Evolutionary conservation across 2,329 filamentous ascomycete species (phyloP), one percentile per base, ranked within the genome.

Genomic region (Phaeomoniella chlamydospora): DNA sequence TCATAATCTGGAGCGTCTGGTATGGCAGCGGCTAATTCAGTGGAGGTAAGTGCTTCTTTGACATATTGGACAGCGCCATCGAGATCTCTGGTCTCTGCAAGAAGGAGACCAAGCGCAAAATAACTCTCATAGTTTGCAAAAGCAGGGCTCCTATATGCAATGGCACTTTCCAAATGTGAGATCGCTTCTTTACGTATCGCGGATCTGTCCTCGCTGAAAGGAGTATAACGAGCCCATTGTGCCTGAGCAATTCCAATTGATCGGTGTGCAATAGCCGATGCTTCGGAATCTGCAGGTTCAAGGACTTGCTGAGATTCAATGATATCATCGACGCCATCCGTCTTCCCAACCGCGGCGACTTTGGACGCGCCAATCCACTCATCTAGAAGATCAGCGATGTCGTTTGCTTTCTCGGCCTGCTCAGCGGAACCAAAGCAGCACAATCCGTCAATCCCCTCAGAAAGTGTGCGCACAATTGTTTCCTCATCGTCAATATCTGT

Each of bases 201-300:
- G 4, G 76, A 68, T 41, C 90, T 73, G 13, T 69, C 64, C 29
- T 77, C 69, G 15, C 77, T 78, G 43, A 94, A 78, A 39, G 77
- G 82, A 0, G 87, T 94, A 50, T 79, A 68, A 36, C 78, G 74
- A 31, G 87, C 84, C 85, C 85, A 94, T 43, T 88, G 79, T 2
- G 87, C 84, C 45, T 90, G 77, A 11, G 82, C 80, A 37, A 93
- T 67, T 1, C 88, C 90, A 43, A 96, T 79, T 5, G 84, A 82
- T 48, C 86, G 77, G 70, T 88, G 92, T 15, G 82, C 74, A 39
- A 77, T 58, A 2, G 80, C 79, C 37, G 88, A 59, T 10, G 76
- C 67, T 15, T 65, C 63, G 4, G 74, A 68, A 18, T 75, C 22
- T 6, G 22, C 22, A 9, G 22, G 22, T n/a, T 9, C n/a, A 9